Evolutionary conservation across 2,329 filamentous ascomycete genomes (phyloP).

Genomic region (Trichophyton equinum): DNA sequence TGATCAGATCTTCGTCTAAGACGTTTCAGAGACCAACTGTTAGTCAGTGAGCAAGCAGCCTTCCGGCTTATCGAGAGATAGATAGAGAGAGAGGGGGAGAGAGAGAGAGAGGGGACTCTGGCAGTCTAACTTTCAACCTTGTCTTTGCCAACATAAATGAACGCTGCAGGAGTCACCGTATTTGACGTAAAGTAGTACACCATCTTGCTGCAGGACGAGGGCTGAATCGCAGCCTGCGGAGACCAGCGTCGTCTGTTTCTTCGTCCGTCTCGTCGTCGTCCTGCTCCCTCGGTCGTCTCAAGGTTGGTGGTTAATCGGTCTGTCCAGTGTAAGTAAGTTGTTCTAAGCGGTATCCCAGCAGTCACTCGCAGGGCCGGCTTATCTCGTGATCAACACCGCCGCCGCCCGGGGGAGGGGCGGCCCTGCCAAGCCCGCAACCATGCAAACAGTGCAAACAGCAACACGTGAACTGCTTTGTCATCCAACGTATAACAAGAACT

Average conservation of each 20-base stretch:
- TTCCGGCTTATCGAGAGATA: slow-evolving; percentile 4
- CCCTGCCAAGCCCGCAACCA: too few relatives aligned
- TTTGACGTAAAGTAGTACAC: slow-evolving; percentile 93
- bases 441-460: too few relatives aligned
- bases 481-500: not conserved
- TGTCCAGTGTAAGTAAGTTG: too few relatives aligned
- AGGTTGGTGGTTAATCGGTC: too few relatives aligned
- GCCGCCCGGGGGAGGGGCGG: too few relatives aligned
- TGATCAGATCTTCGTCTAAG: slow-evolving; percentile 89
- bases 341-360: too few relatives aligned
- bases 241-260: not conserved
- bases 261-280: not conserved
- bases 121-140: slow-evolving; percentile 79
- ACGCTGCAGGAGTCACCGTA: slow-evolving; percentile 66
- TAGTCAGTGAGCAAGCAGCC: not conserved
- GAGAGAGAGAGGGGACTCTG: too few relatives aligned
- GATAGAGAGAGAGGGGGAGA: not conserved
- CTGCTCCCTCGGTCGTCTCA: not conserved
- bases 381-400: not conserved
- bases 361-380: not conserved
- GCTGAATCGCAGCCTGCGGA: not conserved
- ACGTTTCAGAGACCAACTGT: slow-evolving; percentile 7
- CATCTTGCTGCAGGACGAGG: slow-evolving; percentile 41
- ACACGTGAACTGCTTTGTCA: not conserved
- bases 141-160: slow-evolving; percentile 95